Evolutionary conservation across 2,329 filamentous ascomycete genomes (phyloP).

Genomic region (Pseudogymnoascus sp.): DNA sequence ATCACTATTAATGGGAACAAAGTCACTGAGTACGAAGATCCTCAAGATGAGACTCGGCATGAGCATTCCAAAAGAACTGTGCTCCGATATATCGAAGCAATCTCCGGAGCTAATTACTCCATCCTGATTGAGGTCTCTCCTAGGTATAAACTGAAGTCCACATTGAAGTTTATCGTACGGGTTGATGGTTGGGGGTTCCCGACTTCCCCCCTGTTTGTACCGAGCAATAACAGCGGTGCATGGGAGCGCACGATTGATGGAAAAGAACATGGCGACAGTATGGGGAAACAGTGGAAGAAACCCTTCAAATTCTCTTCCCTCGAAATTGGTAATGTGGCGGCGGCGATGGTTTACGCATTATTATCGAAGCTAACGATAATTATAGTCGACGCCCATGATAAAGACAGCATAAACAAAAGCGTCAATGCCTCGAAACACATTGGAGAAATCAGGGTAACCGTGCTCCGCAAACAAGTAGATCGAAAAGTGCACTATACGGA

Average conservation of each 20-base stretch:
- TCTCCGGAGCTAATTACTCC: not conserved
- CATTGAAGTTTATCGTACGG: not conserved
- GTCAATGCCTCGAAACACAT: not conserved
- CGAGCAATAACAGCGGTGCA: not conserved
- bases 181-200: not conserved
- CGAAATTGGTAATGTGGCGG: not conserved
- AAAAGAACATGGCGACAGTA: not conserved
- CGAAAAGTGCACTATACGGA: not conserved
- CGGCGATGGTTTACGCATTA: not conserved
- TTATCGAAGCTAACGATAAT: not conserved
- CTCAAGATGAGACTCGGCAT: not conserved
- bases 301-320: not conserved
- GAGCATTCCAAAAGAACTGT: not conserved
- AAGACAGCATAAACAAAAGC: not conserved
- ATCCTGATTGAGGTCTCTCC: not conserved
- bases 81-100: not conserved
- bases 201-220: not conserved
- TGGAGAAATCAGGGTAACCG: not conserved
- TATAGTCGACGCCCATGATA: not conserved
- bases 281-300: not conserved
- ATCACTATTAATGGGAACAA: not conserved
- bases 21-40: not conserved
- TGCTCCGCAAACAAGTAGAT: not conserved
- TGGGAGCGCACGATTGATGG: not conserved
- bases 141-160: not conserved